Percentiles rank a stretch among this genome's conserved stretches.
Evolutionary conservation across 139 green algal species (phyloP).

Genomic region (Chlamydomonas incerta): DNA sequence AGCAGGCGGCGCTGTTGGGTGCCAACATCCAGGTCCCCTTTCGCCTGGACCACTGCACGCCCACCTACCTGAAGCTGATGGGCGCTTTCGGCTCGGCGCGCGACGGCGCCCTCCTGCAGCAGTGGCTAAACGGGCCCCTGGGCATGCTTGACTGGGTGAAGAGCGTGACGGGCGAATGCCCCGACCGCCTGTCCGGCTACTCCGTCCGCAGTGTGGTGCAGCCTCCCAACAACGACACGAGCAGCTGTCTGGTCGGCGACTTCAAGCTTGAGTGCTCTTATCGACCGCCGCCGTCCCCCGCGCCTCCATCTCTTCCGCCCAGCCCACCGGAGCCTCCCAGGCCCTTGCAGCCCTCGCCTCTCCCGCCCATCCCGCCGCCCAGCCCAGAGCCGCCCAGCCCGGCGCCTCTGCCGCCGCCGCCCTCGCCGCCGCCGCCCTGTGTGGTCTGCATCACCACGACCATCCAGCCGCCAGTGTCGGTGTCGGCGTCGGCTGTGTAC

Average conservation of each 20-base stretch:
- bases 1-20: neutral
- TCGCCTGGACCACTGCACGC: neutral
- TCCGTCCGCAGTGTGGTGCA: neutral
- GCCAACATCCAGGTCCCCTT: neutral
- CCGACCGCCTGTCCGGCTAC: neutral
- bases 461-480: neutral
- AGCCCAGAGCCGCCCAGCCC: too few relatives aligned
- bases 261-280: neutral
- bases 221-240: neutral
- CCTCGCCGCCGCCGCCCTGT: too few relatives aligned
- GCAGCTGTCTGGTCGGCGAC: neutral
- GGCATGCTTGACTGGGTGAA: slow-evolving; percentile 14
- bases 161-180: neutral
- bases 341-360: too few relatives aligned
- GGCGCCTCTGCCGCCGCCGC: too few relatives aligned
- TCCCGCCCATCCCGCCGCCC: too few relatives aligned
- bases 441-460: too few relatives aligned
- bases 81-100: neutral
- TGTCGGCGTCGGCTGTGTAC: neutral
- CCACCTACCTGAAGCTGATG: neutral
- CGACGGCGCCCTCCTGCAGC: neutral
- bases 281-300: too few relatives aligned
- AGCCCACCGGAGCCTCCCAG: too few relatives aligned
- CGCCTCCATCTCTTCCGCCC: too few relatives aligned
- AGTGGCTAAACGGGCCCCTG: neutral